Conservation (phyloP, 192 early-diverging fungal species). For the Coemansia sp. region DNA sequence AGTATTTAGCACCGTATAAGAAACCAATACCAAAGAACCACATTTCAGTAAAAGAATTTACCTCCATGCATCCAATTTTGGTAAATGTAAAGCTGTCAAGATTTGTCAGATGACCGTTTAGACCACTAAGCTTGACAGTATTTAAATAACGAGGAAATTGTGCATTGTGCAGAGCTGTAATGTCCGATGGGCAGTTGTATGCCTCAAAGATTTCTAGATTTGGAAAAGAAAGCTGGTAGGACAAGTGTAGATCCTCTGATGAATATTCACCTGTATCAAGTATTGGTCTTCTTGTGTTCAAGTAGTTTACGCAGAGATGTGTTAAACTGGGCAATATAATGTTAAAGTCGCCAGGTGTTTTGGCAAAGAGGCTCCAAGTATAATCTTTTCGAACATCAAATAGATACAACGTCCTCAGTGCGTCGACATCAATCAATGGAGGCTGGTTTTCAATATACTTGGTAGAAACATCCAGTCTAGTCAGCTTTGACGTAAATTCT, state of each 20-base stretch:
- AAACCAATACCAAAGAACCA: background rate
- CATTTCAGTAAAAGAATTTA: background rate
- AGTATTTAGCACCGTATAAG: background rate
- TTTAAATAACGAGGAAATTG: background rate
- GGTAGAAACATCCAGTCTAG: background rate
- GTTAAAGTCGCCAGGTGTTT: background rate
- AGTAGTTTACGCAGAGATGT: background rate
- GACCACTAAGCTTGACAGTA: background rate
- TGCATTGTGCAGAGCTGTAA: background rate
- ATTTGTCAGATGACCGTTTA: background rate
- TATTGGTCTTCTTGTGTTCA: background rate
- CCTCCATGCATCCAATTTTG: background rate
- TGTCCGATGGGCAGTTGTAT: background rate
- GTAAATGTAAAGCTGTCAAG: slow-evolving; percentile 2
- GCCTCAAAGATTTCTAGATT: background rate
- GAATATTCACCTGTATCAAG: background rate
- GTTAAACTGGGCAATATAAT: background rate
- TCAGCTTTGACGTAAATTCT: background rate
- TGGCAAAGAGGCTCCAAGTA: slow-evolving; percentile 5
- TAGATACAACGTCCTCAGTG: background rate
- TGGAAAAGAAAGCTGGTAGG: background rate
- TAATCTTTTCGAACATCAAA: background rate
- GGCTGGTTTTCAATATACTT: background rate
- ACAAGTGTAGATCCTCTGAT: background rate
- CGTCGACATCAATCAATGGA: background rate